Evolutionary conservation across 2,329 filamentous ascomycete species (phyloP), one percentile per base, ranked within the genome.

Genomic region (Stagonosporopsis cucurbitacearum): DNA sequence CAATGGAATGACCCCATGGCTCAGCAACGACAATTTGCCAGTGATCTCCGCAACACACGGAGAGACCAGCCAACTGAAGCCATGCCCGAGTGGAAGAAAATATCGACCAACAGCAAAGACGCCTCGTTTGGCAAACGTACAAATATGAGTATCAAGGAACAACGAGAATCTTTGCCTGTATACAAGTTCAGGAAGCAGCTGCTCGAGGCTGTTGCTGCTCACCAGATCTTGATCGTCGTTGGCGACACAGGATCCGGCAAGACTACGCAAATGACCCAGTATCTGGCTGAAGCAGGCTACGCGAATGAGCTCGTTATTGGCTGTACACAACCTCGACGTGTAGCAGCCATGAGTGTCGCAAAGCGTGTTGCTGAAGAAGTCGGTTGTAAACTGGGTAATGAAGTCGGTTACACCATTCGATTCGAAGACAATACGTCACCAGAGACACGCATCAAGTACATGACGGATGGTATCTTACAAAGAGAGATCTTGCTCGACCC

Each of bases 1-100:
- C 92, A 97, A 75, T 99, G 96, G 96, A 90, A 97, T 54, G 95
- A 99, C 73, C 95, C 95, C 0, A 96, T 99, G 93, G 89, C 92
- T 13, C 90, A 95, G 62, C 86, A 93, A 72, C 85, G 90, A 51
- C 89, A 95, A 63, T 99, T 99, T 76, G 95, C 95, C 1, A 88
- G 88, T 63, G 95, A 98, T 63, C 75, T 98, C 45, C 86, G 91
- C 50, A 89, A 86, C 60, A 65, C 88, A 0, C 86, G 87, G 60
- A 79, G 80, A 35, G 79, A 83, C 4, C 85, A 85, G 63, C 77
- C 85, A 1, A 80, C 80, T 0, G 89, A 91, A 13, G 84, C 86
- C 6, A 82, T 96, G 13, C 94, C 95, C 0, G 95, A 98, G 75
- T 98, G 95, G 95, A 97, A 96, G 77, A 86, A 86, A 65, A 91